phyloP scores from a whole-genome alignment of 2,329 filamentous ascomycete genomes.

The Fusarium haematococcum region DNA sequence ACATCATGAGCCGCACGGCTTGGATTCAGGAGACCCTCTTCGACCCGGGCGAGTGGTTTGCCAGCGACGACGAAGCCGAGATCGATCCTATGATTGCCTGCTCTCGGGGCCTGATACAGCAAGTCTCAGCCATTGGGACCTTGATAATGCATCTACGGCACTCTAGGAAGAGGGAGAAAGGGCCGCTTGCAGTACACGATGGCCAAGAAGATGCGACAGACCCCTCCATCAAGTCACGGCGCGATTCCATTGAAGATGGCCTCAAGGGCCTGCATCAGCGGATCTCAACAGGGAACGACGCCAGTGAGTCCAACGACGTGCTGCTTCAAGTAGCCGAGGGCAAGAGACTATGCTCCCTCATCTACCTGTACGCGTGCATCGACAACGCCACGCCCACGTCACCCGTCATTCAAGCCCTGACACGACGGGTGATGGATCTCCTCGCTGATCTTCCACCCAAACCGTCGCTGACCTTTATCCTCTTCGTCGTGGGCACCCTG shows the following conservation, averaged over 20 bases:
- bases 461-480: conserved; percentile 7
- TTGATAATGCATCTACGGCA: conserved; percentile 5
- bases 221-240: background rate
- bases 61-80: conserved; percentile 10
- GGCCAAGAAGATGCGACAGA: background rate
- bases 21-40: conserved; percentile 14
- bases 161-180: background rate
- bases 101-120: conserved; percentile 12
- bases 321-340: conserved; percentile 5
- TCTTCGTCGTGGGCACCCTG: conserved; percentile 10
- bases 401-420: background rate
- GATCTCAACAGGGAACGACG: background rate
- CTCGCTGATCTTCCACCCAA: conserved; percentile 1
- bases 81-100: conserved; percentile 15
- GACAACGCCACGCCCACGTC: conserved; percentile 8
- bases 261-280: conserved; percentile 2
- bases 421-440: conserved; percentile 5
- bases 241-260: background rate
- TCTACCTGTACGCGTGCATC: conserved; percentile 13
- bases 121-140: conserved; percentile 9
- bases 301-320: background rate
- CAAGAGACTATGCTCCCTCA: conserved; percentile 6
- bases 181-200: background rate
- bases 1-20: conserved; percentile 17
- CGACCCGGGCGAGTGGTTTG: conserved; percentile 19